phyloP scores from a whole-genome alignment of 2,329 filamentous ascomycete genomes.

The Coleophoma crateriformis region DNA sequence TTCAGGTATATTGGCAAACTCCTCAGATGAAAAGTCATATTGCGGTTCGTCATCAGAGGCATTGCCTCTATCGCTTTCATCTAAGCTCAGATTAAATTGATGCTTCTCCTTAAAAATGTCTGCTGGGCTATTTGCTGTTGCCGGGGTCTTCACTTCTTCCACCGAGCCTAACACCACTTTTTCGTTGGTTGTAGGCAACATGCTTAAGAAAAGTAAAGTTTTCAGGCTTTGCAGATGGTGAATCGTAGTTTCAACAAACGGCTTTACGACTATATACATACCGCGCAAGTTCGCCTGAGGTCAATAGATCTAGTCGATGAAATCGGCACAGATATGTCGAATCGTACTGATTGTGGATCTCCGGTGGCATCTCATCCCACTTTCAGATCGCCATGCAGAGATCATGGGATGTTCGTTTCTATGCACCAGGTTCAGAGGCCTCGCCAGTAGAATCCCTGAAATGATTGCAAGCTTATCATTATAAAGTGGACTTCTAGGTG shows the following conservation, averaged over 20 bases:
- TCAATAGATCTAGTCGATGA: neutral
- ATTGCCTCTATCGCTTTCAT: neutral
- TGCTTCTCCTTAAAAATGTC: neutral
- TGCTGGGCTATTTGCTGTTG: neutral
- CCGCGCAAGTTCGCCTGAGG: neutral
- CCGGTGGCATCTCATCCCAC: neutral
- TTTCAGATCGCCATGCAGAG: neutral
- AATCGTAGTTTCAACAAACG: neutral
- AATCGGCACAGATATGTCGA: no score
- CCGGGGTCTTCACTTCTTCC: neutral
- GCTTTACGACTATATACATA: neutral
- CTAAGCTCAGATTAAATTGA: neutral
- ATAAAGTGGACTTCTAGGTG: neutral
- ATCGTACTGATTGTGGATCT: no score
- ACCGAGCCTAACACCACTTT: neutral
- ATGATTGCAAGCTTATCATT: neutral
- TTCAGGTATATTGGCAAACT: neutral
- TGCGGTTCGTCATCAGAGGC: neutral
- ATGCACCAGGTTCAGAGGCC: neutral
- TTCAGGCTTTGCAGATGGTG: neutral
- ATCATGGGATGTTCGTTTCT: neutral
- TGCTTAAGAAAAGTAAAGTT: neutral
- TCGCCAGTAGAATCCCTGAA: neutral
- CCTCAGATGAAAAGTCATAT: neutral
- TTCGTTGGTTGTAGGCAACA: neutral